Evolutionary conservation across 257 asterid species (phyloP).

Genomic region (Solanum lignicaule): DNA sequence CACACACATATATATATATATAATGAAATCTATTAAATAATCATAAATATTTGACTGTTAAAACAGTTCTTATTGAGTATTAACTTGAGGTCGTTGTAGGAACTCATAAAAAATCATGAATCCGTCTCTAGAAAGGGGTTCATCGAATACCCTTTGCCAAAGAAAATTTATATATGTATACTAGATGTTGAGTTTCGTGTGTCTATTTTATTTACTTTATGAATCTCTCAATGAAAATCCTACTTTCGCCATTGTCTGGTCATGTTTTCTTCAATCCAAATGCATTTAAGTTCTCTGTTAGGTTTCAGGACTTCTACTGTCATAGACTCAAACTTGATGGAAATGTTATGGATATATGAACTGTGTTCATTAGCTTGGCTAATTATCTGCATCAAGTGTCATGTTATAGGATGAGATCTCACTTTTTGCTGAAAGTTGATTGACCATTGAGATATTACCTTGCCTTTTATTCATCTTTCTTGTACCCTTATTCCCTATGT

Average conservation of each 20-base stretch:
- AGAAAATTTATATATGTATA: not conserved
- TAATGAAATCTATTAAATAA: not conserved
- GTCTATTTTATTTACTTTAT: not conserved
- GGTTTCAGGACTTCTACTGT: not conserved
- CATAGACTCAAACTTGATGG: not conserved
- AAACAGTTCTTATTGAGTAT: not conserved
- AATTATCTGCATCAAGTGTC: not conserved
- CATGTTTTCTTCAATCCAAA: not conserved
- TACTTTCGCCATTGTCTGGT: not conserved
- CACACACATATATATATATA: too few species aligned
- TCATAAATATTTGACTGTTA: not conserved
- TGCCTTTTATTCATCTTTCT: constrained; percentile 9
- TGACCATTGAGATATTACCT: not conserved
- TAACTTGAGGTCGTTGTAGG: not conserved
- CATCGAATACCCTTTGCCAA: not conserved
- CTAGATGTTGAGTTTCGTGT: not conserved
- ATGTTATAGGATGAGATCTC: not conserved
- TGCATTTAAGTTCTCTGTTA: not conserved
- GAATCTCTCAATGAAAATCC: not conserved
- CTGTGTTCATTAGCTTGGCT: not conserved
- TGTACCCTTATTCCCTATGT: constrained; percentile 25
- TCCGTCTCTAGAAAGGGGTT: not conserved
- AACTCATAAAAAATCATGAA: not conserved
- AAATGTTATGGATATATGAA: not conserved
- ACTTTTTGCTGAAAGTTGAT: not conserved